Evolutionary conservation across 2,329 filamentous ascomycete genomes (phyloP).

Genomic region (Beauveria caledonica): DNA sequence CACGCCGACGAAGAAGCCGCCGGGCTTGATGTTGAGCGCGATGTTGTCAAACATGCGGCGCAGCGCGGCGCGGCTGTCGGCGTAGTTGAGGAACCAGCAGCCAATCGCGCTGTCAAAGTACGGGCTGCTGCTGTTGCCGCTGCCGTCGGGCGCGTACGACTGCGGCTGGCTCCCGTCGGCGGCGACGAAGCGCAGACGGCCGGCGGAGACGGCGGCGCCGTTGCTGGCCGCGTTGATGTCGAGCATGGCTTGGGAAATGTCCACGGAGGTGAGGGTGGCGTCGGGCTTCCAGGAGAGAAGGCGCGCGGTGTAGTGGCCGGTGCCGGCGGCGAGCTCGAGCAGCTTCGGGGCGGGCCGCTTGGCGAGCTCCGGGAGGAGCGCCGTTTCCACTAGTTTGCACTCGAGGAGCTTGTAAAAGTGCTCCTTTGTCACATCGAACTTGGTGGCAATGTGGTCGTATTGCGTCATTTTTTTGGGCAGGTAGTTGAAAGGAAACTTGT

Average conservation of each 20-base stretch:
- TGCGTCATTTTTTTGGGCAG: neutral
- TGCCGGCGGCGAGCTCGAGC: slow-evolving; percentile 3
- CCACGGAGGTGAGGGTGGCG: neutral
- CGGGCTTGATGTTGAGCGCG: slow-evolving; percentile 6
- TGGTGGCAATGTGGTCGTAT: slow-evolving; percentile 1
- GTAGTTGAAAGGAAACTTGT: neutral
- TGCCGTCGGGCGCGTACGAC: slow-evolving; percentile 1
- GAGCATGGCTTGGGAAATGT: slow-evolving; percentile 4
- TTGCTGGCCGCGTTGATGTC: neutral
- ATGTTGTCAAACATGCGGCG: slow-evolving; percentile 5
- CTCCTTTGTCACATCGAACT: neutral
- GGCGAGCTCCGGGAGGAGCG: neutral
- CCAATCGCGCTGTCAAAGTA: slow-evolving; percentile 8
- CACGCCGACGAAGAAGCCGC: slow-evolving; percentile 8
- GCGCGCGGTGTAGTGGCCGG: slow-evolving; percentile 8
- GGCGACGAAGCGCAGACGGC: neutral
- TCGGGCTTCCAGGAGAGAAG: neutral
- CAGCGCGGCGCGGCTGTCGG: neutral
- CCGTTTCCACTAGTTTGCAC: neutral
- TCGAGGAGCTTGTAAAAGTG: slow-evolving; percentile 8
- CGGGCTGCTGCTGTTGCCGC: too few relatives aligned
- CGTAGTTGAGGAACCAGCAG: slow-evolving; percentile 7
- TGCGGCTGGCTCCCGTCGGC: neutral
- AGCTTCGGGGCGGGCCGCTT: neutral
- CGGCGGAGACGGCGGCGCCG: neutral